A percentile compares a stretch with the other conserved stretches of the same genome.
Evolutionary conservation across 2,329 filamentous ascomycete genomes (phyloP).

Genomic region (Colletotrichum sansevieriae): DNA sequence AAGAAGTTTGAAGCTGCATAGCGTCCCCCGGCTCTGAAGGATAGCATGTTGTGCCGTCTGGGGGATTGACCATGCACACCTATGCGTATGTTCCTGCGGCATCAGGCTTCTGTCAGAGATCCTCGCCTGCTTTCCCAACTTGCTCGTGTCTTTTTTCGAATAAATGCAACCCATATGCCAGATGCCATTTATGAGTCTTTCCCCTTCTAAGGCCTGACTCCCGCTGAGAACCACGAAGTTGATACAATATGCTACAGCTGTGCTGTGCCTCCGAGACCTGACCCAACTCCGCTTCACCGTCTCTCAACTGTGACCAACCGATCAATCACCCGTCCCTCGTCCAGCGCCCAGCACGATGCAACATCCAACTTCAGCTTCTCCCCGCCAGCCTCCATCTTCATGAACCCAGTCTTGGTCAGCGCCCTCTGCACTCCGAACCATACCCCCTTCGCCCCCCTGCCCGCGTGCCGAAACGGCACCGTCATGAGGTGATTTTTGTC

Average conservation of each 20-base stretch:
- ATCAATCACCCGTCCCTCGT: constrained; percentile 70
- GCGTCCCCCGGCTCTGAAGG: neutral
- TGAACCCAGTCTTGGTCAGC: constrained; percentile 69
- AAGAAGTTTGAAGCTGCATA: neutral
- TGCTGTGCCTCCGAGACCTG: neutral
- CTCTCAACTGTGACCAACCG: constrained; percentile 56
- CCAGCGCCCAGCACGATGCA: constrained; percentile 68
- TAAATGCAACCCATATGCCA: neutral
- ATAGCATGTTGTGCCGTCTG: constrained; percentile 1
- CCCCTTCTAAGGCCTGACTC: neutral
- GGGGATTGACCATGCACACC: constrained; percentile 10
- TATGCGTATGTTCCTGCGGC: neutral
- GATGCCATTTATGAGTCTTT: neutral
- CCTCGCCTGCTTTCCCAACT: too few relatives aligned
- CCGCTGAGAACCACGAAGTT: neutral
- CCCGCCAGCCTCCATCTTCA: constrained; percentile 61
- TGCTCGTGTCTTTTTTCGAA: neutral
- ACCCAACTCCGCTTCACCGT: neutral
- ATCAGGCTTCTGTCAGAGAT: too few relatives aligned
- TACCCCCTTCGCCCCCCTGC: constrained; percentile 55
- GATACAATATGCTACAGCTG: constrained; percentile 19
- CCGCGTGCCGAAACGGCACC: constrained; percentile 66
- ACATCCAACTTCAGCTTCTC: constrained; percentile 70
- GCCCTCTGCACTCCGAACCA: constrained; percentile 63
- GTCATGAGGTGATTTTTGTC: constrained; percentile 69